Evolutionary conservation across 2,329 filamentous ascomycete species (phyloP).

Genomic region (Hyphodiscus sp.): DNA sequence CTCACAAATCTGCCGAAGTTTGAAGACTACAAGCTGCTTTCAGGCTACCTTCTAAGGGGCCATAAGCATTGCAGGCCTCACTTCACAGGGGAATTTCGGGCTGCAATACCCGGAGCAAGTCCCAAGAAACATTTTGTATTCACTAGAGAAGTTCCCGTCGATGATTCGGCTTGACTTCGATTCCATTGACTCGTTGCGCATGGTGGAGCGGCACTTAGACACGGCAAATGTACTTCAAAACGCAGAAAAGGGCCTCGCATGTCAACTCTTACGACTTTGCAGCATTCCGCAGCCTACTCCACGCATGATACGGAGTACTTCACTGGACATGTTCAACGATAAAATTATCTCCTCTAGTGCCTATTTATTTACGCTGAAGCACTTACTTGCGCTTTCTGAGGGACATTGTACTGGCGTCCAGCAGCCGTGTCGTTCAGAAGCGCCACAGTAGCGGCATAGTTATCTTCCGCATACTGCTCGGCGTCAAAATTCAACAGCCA

Average conservation of each 20-base stretch:
- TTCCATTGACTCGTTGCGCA: not conserved
- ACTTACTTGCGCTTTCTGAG: constrained; percentile 2
- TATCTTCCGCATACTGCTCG: constrained; percentile 20
- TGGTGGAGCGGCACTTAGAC: not conserved
- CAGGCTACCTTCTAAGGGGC: not conserved
- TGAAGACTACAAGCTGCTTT: not conserved
- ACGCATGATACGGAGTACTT: not conserved
- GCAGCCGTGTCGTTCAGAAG: constrained; percentile 8
- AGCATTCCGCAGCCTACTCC: not conserved
- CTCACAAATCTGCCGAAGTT: not conserved
- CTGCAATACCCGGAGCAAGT: not conserved
- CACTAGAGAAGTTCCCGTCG: not conserved
- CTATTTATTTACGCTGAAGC: constrained; percentile 3
- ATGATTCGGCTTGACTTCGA: not conserved
- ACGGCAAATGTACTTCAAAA: not conserved
- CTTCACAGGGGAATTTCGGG: not conserved
- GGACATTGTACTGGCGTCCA: constrained; percentile 10
- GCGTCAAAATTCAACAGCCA: constrained; percentile 23
- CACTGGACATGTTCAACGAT: not conserved
- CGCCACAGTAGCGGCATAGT: constrained; percentile 15
- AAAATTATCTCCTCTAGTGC: too few relatives aligned
- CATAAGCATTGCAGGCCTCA: not conserved
- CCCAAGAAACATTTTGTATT: not conserved
- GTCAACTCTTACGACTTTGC: not conserved
- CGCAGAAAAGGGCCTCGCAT: not conserved